Evolutionary conservation across 352 stramenopile genomes (phyloP).

Genomic region (Phytopythium vexans): DNA sequence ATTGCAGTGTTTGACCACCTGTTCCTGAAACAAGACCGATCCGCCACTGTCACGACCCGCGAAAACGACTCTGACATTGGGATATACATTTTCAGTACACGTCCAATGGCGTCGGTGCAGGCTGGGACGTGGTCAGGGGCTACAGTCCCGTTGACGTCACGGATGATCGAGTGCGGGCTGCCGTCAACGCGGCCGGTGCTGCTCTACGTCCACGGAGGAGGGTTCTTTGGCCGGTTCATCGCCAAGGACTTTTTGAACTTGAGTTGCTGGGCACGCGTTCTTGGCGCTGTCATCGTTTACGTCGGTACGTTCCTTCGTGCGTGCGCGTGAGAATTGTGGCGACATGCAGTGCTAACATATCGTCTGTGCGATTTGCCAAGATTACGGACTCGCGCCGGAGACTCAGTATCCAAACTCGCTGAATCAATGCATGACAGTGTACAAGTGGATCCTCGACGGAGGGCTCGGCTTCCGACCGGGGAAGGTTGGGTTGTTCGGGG

Average conservation of each 20-base stretch:
- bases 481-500: conserved; percentile 75
- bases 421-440: conserved; percentile 77
- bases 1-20: conserved; percentile 65
- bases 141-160: conserved; percentile 38
- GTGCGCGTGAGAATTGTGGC: not conserved
- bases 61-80: conserved; percentile 55
- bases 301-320: conserved; percentile 44
- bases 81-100: conserved; percentile 68
- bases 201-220: conserved; percentile 85
- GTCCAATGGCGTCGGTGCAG: conserved; percentile 57
- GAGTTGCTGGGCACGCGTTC: conserved; percentile 57
- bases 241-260: conserved; percentile 82
- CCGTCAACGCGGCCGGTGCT: conserved; percentile 67
- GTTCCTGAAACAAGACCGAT: conserved; percentile 56
- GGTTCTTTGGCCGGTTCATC: conserved; percentile 87
- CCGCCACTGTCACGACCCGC: conserved; percentile 21
- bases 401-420: conserved; percentile 78
- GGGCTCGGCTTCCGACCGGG: conserved; percentile 69
- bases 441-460: conserved; percentile 80
- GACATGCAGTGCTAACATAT: conserved; percentile 4
- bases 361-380: conserved; percentile 21
- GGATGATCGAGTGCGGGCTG: conserved; percentile 73
- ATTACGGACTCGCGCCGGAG: conserved; percentile 82
- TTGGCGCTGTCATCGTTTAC: conserved; percentile 86
- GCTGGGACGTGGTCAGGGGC: conserved; percentile 69